Base-by-base conservation (phyloP, 352 stramenopile species). In the Globisporangium cystogenes region DNA sequence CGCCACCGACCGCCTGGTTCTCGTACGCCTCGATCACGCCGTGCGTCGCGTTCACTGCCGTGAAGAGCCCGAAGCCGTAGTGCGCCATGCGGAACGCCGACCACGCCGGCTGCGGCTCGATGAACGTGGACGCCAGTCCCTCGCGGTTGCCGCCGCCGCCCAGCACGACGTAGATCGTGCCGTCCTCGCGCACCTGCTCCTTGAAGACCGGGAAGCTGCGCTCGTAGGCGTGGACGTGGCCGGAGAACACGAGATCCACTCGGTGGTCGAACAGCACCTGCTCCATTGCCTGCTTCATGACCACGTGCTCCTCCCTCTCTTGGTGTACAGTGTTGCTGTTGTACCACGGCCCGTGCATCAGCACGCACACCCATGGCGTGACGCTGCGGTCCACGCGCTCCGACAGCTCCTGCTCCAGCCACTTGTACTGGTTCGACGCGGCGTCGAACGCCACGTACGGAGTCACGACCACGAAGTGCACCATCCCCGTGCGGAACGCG, bases 151-250 rank as follows among this genome's bases (percentile, higher is more conserved):
- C 95, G 16, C 89, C 93, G 48, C 97, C 90, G 27, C 95, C 95
- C 39, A 98, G 73, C 24, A 95, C 93, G 41, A 98, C 80, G 64
- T 98, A 95, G 10, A 96, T 70, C 8, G 91, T 87, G 20, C 85
- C 95, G 43, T 90, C 82, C 7, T 65, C 37, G 16, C 78, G 70
- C 1, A 85, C 51, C 33, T 86, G 51, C 46, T 89, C 62, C 41
- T 92, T 83, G 64, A 90, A 93, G 1, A 96, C 82, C 1, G 86
- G 84, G 33, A 77, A 59, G 24, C 87, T 94, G 18, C 95, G 78
- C 68, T 97, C 87, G 65, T 98, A 98, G 3, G 91, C 93, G 64
- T 98, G 95, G 24, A 98, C 86, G 62, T 98, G 95, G 31, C 95
- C 79, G 2, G 79, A 73, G 40, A 98, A 69, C 14, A 97, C 77